These are phyloP conservation scores for Hypomyces perniciosus DNA, from an alignment of 2,329 filamentous ascomycete genomes.

Conservation along the genomic window DNA sequence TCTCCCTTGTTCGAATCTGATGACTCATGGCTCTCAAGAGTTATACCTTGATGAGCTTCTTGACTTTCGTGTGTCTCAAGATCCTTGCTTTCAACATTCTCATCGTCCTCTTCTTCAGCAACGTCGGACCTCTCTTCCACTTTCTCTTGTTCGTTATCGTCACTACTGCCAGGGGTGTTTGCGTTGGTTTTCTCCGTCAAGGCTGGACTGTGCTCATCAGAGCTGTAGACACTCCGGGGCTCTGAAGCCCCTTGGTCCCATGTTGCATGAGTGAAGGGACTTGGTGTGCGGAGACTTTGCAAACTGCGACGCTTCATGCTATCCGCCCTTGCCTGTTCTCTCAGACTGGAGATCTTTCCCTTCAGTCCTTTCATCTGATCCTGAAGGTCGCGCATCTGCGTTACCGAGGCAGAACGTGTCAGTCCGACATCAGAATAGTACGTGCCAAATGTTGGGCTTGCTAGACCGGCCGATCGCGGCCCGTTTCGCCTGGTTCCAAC, in stretches of 20 bases:
- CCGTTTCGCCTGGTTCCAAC: slow-evolving; percentile 25
- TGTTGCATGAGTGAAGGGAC: slow-evolving; percentile 68
- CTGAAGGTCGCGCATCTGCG: slow-evolving; percentile 66
- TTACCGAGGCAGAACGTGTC: slow-evolving; percentile 63
- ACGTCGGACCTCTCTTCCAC: not conserved
- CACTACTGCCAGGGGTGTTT: not conserved
- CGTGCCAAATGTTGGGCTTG: slow-evolving; percentile 41
- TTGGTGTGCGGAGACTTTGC: slow-evolving; percentile 67
- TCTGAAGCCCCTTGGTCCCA: slow-evolving; percentile 26
- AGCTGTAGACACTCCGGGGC: slow-evolving; percentile 15
- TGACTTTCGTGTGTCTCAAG: too few relatives aligned
- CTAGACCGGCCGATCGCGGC: slow-evolving; percentile 30
- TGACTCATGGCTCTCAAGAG: too few relatives aligned
- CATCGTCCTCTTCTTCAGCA: not conserved
- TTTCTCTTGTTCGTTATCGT: not conserved
- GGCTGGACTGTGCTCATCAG: slow-evolving; percentile 15
- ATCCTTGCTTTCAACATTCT: not conserved
- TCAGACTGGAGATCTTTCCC: slow-evolving; percentile 74
- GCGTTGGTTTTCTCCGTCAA: not conserved
- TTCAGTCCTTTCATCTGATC: slow-evolving; percentile 83
- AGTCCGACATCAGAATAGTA: slow-evolving; percentile 40
- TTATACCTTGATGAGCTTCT: too few relatives aligned
- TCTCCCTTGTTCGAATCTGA: not conserved
- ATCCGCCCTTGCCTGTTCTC: slow-evolving; percentile 73
- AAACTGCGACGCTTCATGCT: slow-evolving; percentile 71